Evolutionary conservation across 495 filamentous ascomycete species (phyloP).

Genomic region (Neurospora sp.): DNA sequence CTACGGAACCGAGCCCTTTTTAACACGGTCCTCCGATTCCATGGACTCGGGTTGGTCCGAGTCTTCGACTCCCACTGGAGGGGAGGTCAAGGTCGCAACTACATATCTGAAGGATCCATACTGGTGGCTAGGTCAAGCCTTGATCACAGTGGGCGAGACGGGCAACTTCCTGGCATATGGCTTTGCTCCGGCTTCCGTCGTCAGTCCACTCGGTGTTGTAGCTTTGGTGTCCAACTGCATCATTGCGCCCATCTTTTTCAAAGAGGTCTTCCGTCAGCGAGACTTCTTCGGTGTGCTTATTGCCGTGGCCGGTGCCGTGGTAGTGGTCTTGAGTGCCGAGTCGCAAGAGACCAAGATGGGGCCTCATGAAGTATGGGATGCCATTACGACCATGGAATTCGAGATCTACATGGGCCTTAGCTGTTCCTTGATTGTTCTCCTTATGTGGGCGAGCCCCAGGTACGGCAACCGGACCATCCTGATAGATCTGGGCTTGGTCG

Average conservation of each 20-base stretch:
- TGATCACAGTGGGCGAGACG: slow-evolving; percentile 88
- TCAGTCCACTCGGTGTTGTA: slow-evolving; percentile 92
- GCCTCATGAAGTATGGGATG: slow-evolving; percentile 78
- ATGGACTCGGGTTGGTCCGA: slow-evolving; percentile 28
- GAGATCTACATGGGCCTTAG: slow-evolving; percentile 80
- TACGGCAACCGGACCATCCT: slow-evolving; percentile 80
- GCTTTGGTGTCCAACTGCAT: slow-evolving; percentile 93
- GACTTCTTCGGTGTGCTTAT: slow-evolving; percentile 84
- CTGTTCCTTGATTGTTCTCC: slow-evolving; percentile 52
- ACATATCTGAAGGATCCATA: slow-evolving; percentile 79
- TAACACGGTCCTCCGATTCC: slow-evolving; percentile 37
- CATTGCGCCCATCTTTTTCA: slow-evolving; percentile 86
- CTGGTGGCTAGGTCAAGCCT: slow-evolving; percentile 86
- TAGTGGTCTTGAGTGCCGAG: slow-evolving; percentile 86
- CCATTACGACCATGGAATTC: slow-evolving; percentile 84
- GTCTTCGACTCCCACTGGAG: slow-evolving; percentile 20
- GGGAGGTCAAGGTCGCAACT: slow-evolving; percentile 25
- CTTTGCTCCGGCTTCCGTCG: slow-evolving; percentile 96
- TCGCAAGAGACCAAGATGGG: slow-evolving; percentile 83
- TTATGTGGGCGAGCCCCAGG: slow-evolving; percentile 72
- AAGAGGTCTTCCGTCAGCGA: slow-evolving; percentile 74
- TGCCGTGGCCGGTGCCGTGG: slow-evolving; percentile 78
- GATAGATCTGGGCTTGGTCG: slow-evolving; percentile 88
- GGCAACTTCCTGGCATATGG: slow-evolving; percentile 98
- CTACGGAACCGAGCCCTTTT: slow-evolving; percentile 40